phyloP scores from a whole-genome alignment of 768 basidiomycete genomes.

The Boletus tylopilopsis region DNA sequence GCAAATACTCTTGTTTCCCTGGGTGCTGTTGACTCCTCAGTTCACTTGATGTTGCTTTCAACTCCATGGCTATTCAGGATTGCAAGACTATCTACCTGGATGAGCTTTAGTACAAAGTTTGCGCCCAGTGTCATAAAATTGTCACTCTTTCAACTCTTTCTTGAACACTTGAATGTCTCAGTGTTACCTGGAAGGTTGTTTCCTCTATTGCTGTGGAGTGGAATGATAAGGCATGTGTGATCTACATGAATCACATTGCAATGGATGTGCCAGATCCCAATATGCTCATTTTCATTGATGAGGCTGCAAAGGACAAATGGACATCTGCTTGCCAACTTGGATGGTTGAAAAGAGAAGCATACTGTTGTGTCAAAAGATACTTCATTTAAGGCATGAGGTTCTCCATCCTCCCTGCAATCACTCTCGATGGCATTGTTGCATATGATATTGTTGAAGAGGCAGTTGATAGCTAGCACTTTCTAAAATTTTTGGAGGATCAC shows the following conservation, averaged over 20 bases:
- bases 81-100: conserved; percentile 6
- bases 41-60: no score
- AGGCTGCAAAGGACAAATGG: conserved; percentile 13
- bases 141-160: neutral
- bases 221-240: neutral
- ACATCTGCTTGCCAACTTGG: neutral
- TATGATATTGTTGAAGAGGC: conserved; percentile 16
- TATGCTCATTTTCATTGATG: conserved; percentile 7
- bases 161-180: neutral
- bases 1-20: no score
- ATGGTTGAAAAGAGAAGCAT: neutral
- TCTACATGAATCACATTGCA: conserved; percentile 9
- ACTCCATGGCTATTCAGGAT: neutral
- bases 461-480: conserved; percentile 6
- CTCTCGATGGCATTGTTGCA: conserved; percentile 18
- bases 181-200: conserved; percentile 10
- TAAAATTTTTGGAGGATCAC: conserved; percentile 5
- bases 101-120: conserved; percentile 1
- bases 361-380: neutral
- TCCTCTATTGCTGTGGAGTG: conserved; percentile 7
- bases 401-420: conserved; percentile 19
- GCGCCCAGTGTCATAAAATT: neutral
- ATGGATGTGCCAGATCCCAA: conserved; percentile 9
- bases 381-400: conserved; percentile 10
- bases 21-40: no score